Evolutionary conservation across 169 alveolate species (phyloP).

Genomic region (Eimeria nieschulzi): DNA sequence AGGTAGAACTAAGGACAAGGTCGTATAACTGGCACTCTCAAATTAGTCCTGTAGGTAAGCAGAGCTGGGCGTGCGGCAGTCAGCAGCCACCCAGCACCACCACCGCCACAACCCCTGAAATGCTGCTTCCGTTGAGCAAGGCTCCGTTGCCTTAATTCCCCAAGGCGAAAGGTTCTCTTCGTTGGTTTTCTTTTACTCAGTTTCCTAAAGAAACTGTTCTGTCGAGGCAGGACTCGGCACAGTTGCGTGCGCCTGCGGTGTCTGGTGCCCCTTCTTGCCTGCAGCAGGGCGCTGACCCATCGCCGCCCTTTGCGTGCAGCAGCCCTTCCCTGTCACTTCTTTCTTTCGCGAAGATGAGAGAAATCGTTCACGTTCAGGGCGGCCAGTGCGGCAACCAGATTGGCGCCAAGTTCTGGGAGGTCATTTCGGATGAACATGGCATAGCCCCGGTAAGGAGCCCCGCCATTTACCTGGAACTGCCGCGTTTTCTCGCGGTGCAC

Average conservation of each 20-base stretch:
- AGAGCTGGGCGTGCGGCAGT: slow-evolving; percentile 73
- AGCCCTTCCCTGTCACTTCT: slow-evolving; percentile 50
- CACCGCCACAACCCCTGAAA: slow-evolving; percentile 71
- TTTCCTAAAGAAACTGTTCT: slow-evolving; percentile 43
- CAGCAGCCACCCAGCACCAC: slow-evolving; percentile 74
- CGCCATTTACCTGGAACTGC: slow-evolving; percentile 29
- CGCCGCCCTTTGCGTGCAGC: slow-evolving; percentile 68
- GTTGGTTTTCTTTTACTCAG: slow-evolving; percentile 59
- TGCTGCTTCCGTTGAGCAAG: slow-evolving; percentile 64
- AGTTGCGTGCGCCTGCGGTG: slow-evolving; percentile 72
- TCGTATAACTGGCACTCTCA: slow-evolving; percentile 23
- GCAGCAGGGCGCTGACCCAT: slow-evolving; percentile 72
- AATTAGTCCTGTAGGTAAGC: slow-evolving; percentile 60
- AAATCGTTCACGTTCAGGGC: slow-evolving; percentile 97
- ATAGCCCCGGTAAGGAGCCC: slow-evolving; percentile 92
- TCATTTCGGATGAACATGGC: slow-evolving; percentile 99
- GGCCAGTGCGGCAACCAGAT: slow-evolving; percentile 99
- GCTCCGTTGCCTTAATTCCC: slow-evolving; percentile 68
- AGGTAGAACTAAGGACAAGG: slow-evolving; percentile 29
- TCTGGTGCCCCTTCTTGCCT: slow-evolving; percentile 73
- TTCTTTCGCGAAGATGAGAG: slow-evolving; percentile 92
- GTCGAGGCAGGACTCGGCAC: slow-evolving; percentile 71
- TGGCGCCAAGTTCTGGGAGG: slow-evolving; percentile 99
- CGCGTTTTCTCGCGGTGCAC: slow-evolving; percentile 39
- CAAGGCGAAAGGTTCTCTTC: slow-evolving; percentile 66